Base-by-base conservation (phyloP, 352 stramenopile species). In the Globisporangium okanoganense region DNA sequence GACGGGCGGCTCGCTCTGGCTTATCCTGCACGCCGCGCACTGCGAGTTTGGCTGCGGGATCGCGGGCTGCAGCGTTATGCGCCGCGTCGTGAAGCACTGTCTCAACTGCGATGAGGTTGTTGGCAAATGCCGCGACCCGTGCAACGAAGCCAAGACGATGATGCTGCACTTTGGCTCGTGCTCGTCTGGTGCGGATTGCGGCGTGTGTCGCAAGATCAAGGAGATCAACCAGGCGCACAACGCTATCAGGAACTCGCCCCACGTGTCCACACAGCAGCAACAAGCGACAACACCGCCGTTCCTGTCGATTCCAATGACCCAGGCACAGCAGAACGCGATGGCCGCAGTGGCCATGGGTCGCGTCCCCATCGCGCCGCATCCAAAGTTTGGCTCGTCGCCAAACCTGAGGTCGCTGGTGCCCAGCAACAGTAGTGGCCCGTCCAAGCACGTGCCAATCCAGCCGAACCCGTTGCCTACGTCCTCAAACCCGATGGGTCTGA, bases 61-160 rank as follows among this genome's bases (percentile, higher is more conserved):
- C 51, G 52, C 62, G 1, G 82, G 78, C 2, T 92, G 82, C 31
- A 72, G 76, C 27, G 77, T 90, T 16, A 92, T 92, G 82, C 75
- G 76, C 16, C 82, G 82, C 7, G 78, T 92, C 20, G 43, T 90
- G 13, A 78, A 76, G 22, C 82, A 90, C 49, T 92, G 82, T 25
- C 52, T 86, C 35, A 67, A 70, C 18, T 92, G 82, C 47, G 78
- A 92, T 31, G 54, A 75, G 5, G 55, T 76, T 4, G 59, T 92
- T n/a, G 80, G 78, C 10, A 79, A 75, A 41, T 92, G 82, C 66
- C 79, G 78, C 31, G 75, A 85, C 40, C 71, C 77, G 1, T 92
- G 82, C 56, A 90, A 92, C 57, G 82, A 90, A 50, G 82, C 80
- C 13, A 92, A 90, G 70, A 76, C 78, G 1, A 92, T 92, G 78